These are phyloP conservation scores for Lyophyllum shimeji DNA, from an alignment of 768 basidiomycete genomes.

Conservation along the genomic window DNA sequence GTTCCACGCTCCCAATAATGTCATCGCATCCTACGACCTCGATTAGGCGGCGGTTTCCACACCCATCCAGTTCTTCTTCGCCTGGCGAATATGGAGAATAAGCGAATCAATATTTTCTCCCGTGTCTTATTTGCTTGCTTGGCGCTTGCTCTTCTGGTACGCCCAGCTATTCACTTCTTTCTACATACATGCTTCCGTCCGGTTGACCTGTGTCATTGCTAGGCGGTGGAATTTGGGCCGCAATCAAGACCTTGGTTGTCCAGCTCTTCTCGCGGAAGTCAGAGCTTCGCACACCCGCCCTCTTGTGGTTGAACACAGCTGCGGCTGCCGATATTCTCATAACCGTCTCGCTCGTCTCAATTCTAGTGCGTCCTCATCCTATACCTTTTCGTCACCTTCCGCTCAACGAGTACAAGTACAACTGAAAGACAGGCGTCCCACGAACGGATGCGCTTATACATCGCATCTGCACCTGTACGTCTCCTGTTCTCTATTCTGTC, in stretches of 20 bases:
- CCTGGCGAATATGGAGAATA: slow-evolving; percentile 19
- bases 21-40: not conserved
- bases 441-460: slow-evolving; percentile 29
- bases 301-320: slow-evolving; percentile 44
- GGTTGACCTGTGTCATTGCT: too few species aligned
- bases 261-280: slow-evolving; percentile 23
- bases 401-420: slow-evolving; percentile 23
- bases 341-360: slow-evolving; percentile 36
- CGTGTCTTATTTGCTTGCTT: slow-evolving; percentile 13
- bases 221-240: slow-evolving; percentile 32
- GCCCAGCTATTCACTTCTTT: not conserved
- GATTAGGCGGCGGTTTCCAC: slow-evolving; percentile 20
- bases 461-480: slow-evolving; percentile 25
- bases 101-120: slow-evolving; percentile 17
- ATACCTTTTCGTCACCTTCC: not conserved
- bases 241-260: slow-evolving; percentile 20
- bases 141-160: not conserved
- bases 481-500: too few species aligned
- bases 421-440: slow-evolving; percentile 30
- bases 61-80: slow-evolving; percentile 24
- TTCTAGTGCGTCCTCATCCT: slow-evolving; percentile 31
- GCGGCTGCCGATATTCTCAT: slow-evolving; percentile 46
- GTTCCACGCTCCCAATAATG: not conserved
- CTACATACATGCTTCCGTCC: not conserved
- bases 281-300: slow-evolving; percentile 26